These are phyloP conservation scores for Yarrowia sp. DNA, from an alignment of 805 yeast species.

Conservation along the genomic window DNA sequence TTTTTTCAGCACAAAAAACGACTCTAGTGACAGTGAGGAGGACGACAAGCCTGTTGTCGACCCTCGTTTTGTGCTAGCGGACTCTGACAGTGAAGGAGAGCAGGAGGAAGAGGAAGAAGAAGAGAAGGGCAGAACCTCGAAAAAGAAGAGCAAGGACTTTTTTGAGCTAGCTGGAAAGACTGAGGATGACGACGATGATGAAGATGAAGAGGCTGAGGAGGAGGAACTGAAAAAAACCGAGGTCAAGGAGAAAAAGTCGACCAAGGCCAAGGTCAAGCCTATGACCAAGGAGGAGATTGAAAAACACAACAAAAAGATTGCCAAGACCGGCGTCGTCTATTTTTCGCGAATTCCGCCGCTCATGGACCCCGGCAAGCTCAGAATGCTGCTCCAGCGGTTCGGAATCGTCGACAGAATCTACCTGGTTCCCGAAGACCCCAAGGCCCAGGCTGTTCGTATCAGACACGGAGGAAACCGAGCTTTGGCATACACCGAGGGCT, in stretches of 20 bases:
- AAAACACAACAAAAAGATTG: constrained; percentile 45
- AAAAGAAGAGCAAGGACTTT: constrained; percentile 20
- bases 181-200: constrained; percentile 26
- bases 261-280: constrained; percentile 29
- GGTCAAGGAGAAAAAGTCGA: constrained; percentile 25
- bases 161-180: constrained; percentile 21
- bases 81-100: neutral
- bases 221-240: neutral
- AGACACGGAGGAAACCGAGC: constrained; percentile 92
- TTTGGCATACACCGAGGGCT: constrained; percentile 84
- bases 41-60: neutral
- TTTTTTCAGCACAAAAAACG: constrained; percentile 18
- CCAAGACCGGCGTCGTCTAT: constrained; percentile 89
- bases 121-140: constrained; percentile 10
- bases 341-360: constrained; percentile 90
- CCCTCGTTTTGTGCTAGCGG: neutral
- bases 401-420: constrained; percentile 87
- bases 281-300: constrained; percentile 38
- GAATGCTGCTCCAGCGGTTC: constrained; percentile 74
- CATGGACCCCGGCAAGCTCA: constrained; percentile 90
- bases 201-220: constrained; percentile 29
- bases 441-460: constrained; percentile 60
- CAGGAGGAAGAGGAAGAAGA: constrained; percentile 25
- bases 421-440: constrained; percentile 77
- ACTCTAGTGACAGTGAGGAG: constrained; percentile 19